Conservation (phyloP, 1,284 basidiomycete species). For the Singerocomus inundabilis region DNA sequence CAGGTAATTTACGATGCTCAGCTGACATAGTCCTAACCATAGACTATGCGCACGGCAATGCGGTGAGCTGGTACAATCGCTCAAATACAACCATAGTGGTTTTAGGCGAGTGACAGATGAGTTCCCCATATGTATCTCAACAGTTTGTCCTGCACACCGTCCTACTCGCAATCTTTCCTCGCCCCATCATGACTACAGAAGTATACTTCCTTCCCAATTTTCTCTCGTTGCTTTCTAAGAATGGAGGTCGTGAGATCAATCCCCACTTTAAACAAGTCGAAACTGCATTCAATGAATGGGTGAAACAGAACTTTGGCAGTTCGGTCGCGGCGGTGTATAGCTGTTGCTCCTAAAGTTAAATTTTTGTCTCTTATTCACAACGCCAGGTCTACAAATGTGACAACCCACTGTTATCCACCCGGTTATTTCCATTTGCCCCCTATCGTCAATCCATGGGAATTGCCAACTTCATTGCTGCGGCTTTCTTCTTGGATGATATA, state of each 20-base stretch:
- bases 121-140: too few species aligned
- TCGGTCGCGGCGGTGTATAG: constrained; percentile 13
- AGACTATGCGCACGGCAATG: too few species aligned
- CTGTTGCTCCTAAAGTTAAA: background rate
- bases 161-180: too few species aligned
- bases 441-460: constrained; percentile 16
- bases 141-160: too few species aligned
- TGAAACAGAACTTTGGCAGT: constrained; percentile 12
- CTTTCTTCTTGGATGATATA: background rate
- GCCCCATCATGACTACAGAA: background rate
- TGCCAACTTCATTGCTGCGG: constrained; percentile 12
- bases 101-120: too few species aligned
- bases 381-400: background rate
- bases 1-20: too few species aligned
- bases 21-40: too few species aligned
- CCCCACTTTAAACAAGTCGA: constrained; percentile 16
- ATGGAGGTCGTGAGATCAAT: constrained; percentile 18
- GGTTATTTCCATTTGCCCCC: constrained; percentile 17
- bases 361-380: too few species aligned
- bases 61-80: too few species aligned
- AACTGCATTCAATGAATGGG: constrained; percentile 19
- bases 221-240: constrained; percentile 15
- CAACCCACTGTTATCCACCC: constrained; percentile 6
- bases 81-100: too few species aligned
- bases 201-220: constrained; percentile 16